These are phyloP conservation scores for Sarocladium strictum DNA, from an alignment of 2,329 filamentous ascomycete genomes.

Conservation along the genomic window DNA sequence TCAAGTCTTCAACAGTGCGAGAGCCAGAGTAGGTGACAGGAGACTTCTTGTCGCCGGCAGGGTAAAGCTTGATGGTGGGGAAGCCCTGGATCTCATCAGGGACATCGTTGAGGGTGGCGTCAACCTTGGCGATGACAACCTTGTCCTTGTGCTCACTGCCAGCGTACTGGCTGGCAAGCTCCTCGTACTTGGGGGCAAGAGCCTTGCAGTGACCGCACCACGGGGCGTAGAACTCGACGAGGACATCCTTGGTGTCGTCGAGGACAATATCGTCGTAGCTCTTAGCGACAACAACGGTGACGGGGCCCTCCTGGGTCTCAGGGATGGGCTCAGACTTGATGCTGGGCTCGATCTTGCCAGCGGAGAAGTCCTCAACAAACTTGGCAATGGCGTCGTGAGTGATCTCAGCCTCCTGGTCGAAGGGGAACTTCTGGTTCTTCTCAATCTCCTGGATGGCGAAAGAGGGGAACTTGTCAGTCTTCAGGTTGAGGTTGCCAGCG, in stretches of 20 bases:
- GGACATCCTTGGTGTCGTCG: conserved; percentile 91
- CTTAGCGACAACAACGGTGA: conserved; percentile 85
- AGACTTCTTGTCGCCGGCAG: conserved; percentile 78
- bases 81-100: conserved; percentile 96
- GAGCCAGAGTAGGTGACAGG: conserved; percentile 83
- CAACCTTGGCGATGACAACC: conserved; percentile 94
- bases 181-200: conserved; percentile 93
- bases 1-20: conserved; percentile 86
- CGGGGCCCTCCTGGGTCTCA: conserved; percentile 84
- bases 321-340: conserved; percentile 98
- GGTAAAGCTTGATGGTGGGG: conserved; percentile 98
- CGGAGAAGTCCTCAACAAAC: conserved; percentile 80
- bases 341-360: conserved; percentile 87
- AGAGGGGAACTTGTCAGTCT: conserved; percentile 88
- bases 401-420: conserved; percentile 76
- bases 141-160: conserved; percentile 73
- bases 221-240: conserved; percentile 97
- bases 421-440: conserved; percentile 98
- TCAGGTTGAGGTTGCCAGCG: conserved; percentile 93
- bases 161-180: conserved; percentile 74
- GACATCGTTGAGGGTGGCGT: conserved; percentile 92
- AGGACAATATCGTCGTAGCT: conserved; percentile 89
- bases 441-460: conserved; percentile 95
- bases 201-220: conserved; percentile 99
- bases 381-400: conserved; percentile 63